Evolutionary conservation across 2,329 filamentous ascomycete species (phyloP), one percentile per base, ranked within the genome.

Genomic region (Xylariales sp.): DNA sequence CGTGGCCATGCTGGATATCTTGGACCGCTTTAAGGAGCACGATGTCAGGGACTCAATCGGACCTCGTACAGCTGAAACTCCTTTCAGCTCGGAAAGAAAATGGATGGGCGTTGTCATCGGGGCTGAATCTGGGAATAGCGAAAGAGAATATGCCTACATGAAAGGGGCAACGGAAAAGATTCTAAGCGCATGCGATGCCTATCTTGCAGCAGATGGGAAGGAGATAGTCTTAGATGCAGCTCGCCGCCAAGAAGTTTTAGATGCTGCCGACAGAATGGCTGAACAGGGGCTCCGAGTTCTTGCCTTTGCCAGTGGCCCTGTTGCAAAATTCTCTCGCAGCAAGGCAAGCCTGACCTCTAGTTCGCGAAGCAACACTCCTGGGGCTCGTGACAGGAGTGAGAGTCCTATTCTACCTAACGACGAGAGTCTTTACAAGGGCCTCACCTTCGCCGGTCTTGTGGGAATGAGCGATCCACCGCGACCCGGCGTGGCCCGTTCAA

Each of bases 91-190:
- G 1, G 89, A 95, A 57, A 79, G 91, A 40, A 98, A 98, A 63
- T 98, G 91, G 91, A 98, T 98, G 94, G 94, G 94, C 23, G 90
- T 96, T 19, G 85, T 89, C 2, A 86, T 96, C 49, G 81, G 80
- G 29, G 68, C 72, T 16, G 72, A 78, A 33, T 70, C 70, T 19
- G 65, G 69, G 20, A 71, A 69, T 41, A 67, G 69, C 38, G 81
- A 85, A 25, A 80, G 81, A 44, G 87, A 95, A 53, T 82, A 88
- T 48, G 90, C 88, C 1, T 98, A 97, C 59, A 87, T 97, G 67
- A 98, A 98, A 59, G 94, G 93, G 21, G 88, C 93, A 23, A 73
- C 97, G 28, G 93, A 98, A 61, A 85, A 83, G 59, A 77, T 98
- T 16, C 67, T 98, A 5, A 80, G 81, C 40, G 81, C 87, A 35